Evolutionary conservation across 2,329 filamentous ascomycete species (phyloP).

Genomic region (Fusarium oligoseptatum): DNA sequence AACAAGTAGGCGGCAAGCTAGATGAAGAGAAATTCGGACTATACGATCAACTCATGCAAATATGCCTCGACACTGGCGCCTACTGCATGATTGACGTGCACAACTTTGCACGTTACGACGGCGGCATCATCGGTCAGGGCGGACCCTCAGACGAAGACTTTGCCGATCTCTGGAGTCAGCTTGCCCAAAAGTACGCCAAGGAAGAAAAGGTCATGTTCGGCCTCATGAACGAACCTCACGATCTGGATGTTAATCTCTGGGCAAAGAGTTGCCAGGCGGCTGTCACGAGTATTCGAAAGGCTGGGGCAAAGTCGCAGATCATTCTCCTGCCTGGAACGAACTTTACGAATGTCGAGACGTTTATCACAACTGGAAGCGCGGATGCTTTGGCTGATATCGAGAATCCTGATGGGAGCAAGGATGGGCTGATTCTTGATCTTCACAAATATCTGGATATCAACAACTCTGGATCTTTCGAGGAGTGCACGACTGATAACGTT

Average conservation of each 20-base stretch:
- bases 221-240: conserved; percentile 79
- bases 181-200: conserved; percentile 70
- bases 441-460: conserved; percentile 73
- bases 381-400: conserved; percentile 65
- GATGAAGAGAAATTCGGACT: conserved; percentile 61
- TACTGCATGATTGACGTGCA: conserved; percentile 72
- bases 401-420: conserved; percentile 70
- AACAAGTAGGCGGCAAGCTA: conserved; percentile 63
- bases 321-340: conserved; percentile 72
- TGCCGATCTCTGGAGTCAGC: conserved; percentile 67
- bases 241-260: conserved; percentile 69
- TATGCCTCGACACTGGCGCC: conserved; percentile 68
- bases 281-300: conserved; percentile 74
- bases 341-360: conserved; percentile 65
- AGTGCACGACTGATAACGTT: conserved; percentile 68
- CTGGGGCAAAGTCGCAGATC: conserved; percentile 73
- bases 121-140: conserved; percentile 73
- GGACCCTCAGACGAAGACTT: conserved; percentile 72
- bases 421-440: conserved; percentile 69
- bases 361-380: conserved; percentile 64
- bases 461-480: conserved; percentile 64
- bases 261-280: conserved; percentile 71
- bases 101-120: conserved; percentile 73
- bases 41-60: conserved; percentile 69
- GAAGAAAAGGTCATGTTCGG: conserved; percentile 69